phyloP scores from a whole-genome alignment of 164 flowering plant species.

The Magnolia changhungtana region DNA sequence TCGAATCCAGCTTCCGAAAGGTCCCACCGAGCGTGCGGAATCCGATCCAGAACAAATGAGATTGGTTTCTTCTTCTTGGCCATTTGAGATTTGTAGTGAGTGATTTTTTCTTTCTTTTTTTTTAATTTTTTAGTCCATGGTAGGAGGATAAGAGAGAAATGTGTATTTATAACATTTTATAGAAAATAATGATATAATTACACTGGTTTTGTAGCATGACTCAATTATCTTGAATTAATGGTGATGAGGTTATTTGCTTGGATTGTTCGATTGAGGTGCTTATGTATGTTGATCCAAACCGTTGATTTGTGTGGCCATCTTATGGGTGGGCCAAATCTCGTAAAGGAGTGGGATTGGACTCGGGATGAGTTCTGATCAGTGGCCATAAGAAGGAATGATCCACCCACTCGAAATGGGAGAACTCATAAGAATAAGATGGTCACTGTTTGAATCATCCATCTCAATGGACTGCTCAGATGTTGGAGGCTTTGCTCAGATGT shows the following conservation, averaged over 20 bases:
- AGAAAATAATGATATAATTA: neutral
- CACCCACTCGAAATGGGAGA: too few species aligned
- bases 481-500: too few species aligned
- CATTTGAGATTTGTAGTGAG: neutral
- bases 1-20: conserved; percentile 47
- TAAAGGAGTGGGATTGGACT: neutral
- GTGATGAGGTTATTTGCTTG: too few species aligned
- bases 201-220: neutral
- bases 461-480: too few species aligned
- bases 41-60: conserved; percentile 50
- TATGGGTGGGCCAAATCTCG: neutral
- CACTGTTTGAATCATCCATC: too few species aligned
- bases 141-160: conserved; percentile 1
- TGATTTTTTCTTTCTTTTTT: neutral
- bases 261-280: neutral
- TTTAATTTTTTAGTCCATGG: neutral
- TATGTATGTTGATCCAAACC: neutral
- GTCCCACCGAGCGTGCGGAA: conserved; percentile 45
- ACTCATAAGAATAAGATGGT: too few species aligned
- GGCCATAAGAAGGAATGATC: neutral
- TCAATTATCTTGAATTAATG: too few species aligned
- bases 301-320: neutral
- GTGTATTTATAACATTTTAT: conserved; percentile 2
- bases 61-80: neutral
- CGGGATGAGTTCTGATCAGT: neutral